A percentile compares a stretch with the other conserved stretches of the same genome.
phyloP scores from a whole-genome alignment of 73 alveolate genomes.

The Blepharisma stoltei region DNA sequence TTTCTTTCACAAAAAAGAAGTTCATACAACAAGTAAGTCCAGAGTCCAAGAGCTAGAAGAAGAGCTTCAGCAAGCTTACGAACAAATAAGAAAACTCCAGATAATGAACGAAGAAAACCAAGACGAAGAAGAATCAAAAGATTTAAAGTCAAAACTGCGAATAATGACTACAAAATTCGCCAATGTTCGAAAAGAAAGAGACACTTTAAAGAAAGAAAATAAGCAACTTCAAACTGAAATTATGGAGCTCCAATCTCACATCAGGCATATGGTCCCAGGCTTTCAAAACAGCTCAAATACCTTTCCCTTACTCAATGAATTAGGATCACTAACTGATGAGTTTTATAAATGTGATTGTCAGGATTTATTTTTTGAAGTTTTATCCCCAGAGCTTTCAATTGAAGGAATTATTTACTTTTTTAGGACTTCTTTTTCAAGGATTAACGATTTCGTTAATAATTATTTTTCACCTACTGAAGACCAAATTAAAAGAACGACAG shows the following conservation, averaged over 20 bases:
- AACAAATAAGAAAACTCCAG: background rate
- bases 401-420: background rate
- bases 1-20: constrained; percentile 13
- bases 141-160: constrained; percentile 45
- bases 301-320: background rate
- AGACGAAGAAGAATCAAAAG: constrained; percentile 42
- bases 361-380: background rate
- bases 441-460: background rate
- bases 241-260: constrained; percentile 54
- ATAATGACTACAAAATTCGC: constrained; percentile 68
- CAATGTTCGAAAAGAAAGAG: constrained; percentile 61
- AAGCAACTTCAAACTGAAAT: constrained; percentile 67
- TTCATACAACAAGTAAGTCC: background rate
- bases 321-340: background rate
- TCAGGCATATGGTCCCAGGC: constrained; percentile 85
- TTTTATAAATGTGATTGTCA: background rate
- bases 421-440: background rate
- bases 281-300: constrained; percentile 40
- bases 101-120: no score
- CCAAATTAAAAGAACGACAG: background rate
- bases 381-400: background rate
- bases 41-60: constrained; percentile 22
- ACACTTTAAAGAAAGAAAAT: constrained; percentile 60
- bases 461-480: background rate
- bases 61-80: constrained; percentile 22